Conservation (phyloP, 225 moss, liverwort and hornwort species). For the Bryum argenteum region DNA sequence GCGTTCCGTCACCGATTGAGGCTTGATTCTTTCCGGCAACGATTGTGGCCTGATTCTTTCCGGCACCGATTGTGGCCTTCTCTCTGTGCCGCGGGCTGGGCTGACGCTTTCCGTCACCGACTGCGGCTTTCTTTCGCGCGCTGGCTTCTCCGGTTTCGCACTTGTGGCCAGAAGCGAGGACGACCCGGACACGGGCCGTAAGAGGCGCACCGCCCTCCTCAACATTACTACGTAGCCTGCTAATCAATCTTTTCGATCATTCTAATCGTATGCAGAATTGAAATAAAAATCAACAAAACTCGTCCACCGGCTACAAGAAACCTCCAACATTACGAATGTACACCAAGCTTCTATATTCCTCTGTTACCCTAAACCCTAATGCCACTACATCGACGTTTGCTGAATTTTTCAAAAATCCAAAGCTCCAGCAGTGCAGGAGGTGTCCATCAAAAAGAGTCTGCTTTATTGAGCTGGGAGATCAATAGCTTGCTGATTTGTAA, state of each 20-base stretch:
- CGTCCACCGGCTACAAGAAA: no score
- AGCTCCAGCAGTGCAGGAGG: slow-evolving; percentile 12
- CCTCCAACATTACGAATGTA: no score
- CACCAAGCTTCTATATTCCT: not conserved
- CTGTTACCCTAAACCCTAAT: not conserved
- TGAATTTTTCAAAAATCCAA: not conserved
- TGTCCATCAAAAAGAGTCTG: slow-evolving; percentile 1
- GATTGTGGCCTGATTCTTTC: no score
- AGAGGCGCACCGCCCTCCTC: slow-evolving; percentile 26
- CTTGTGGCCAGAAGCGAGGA: slow-evolving; percentile 25
- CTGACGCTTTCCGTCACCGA: no score
- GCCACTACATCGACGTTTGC: not conserved
- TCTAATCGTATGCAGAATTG: no score
- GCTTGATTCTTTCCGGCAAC: no score
- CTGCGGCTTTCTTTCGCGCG: not conserved
- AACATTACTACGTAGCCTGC: slow-evolving; percentile 5
- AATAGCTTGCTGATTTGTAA: not conserved
- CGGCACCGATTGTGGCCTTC: no score
- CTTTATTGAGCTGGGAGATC: not conserved
- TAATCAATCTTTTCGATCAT: not conserved
- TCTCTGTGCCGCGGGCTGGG: not conserved
- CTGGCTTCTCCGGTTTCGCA: slow-evolving; percentile 7
- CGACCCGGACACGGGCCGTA: slow-evolving; percentile 12
- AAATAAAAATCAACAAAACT: no score
- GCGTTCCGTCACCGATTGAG: no score